Percentiles rank a stretch among this genome's conserved stretches.
Evolutionary conservation across 208 protist species (phyloP).

Genomic region (Leishmania tarentolae): DNA sequence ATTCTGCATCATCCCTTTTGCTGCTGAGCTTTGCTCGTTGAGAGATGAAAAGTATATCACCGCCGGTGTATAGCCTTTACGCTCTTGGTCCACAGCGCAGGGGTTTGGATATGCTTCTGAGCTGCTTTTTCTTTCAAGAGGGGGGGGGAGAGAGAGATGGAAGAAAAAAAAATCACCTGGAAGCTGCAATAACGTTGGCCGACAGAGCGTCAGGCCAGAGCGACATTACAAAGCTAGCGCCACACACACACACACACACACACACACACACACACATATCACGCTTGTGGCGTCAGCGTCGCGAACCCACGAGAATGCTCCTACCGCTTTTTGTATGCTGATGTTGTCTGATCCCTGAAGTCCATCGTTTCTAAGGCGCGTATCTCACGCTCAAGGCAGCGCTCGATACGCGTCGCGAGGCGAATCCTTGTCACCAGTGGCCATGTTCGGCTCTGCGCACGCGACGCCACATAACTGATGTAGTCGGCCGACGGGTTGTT

Average conservation of each 20-base stretch:
- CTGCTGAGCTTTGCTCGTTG: not conserved
- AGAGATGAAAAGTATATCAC: not conserved
- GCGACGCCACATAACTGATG: constrained; percentile 48
- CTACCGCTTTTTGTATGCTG: not conserved
- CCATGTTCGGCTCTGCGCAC: constrained; percentile 64
- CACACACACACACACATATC: not conserved
- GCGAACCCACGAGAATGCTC: not conserved
- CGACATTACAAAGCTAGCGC: not conserved
- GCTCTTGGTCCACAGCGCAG: not conserved
- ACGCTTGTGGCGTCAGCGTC: not conserved
- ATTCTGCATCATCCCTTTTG: not conserved
- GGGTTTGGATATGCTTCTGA: not conserved
- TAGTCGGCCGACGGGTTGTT: constrained; percentile 70
- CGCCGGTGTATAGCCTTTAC: no score
- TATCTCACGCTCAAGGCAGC: constrained; percentile 42
- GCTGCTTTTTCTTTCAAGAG: not conserved
- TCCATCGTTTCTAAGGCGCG: constrained; percentile 11
- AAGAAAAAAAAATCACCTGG: not conserved
- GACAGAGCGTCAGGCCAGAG: not conserved
- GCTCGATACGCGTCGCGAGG: constrained; percentile 47
- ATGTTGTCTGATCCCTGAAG: not conserved
- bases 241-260: no score
- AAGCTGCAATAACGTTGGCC: not conserved
- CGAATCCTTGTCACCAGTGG: constrained; percentile 61
- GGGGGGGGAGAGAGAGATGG: no score